Evolutionary conservation across 352 stramenopile species (phyloP).

Genomic region (Phytopythium aichiense): DNA sequence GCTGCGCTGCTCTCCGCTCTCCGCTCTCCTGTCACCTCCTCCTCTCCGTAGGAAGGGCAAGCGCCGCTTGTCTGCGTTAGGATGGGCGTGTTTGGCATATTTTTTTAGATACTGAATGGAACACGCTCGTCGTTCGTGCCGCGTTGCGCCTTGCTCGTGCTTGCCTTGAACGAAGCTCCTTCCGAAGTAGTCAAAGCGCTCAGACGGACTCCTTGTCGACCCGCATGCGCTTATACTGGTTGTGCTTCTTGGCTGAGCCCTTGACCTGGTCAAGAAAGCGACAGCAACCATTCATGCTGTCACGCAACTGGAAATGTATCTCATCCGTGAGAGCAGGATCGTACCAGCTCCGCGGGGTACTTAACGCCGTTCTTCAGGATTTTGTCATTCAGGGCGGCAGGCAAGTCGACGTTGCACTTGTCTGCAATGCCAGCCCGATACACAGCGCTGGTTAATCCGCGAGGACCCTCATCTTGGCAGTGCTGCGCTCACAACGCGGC

Average conservation of each 20-base stretch:
- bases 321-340: no score
- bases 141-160: background rate
- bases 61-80: constrained; percentile 4
- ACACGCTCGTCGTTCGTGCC: constrained; percentile 22
- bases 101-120: constrained; percentile 9
- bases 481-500: no score
- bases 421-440: constrained; percentile 21
- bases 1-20: background rate
- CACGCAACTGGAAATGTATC: no score
- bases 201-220: background rate
- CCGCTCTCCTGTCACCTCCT: background rate
- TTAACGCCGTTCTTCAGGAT: constrained; percentile 77
- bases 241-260: constrained; percentile 78
- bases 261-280: constrained; percentile 37
- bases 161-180: no score
- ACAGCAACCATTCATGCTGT: background rate
- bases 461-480: no score
- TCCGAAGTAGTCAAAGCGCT: background rate
- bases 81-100: constrained; percentile 7
- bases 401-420: constrained; percentile 80
- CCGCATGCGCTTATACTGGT: constrained; percentile 55
- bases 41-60: background rate
- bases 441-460: no score
- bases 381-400: constrained; percentile 78
- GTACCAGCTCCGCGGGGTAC: constrained; percentile 31